phyloP scores from a whole-genome alignment of 495 filamentous ascomycete species.

The Neurospora sp. region DNA sequence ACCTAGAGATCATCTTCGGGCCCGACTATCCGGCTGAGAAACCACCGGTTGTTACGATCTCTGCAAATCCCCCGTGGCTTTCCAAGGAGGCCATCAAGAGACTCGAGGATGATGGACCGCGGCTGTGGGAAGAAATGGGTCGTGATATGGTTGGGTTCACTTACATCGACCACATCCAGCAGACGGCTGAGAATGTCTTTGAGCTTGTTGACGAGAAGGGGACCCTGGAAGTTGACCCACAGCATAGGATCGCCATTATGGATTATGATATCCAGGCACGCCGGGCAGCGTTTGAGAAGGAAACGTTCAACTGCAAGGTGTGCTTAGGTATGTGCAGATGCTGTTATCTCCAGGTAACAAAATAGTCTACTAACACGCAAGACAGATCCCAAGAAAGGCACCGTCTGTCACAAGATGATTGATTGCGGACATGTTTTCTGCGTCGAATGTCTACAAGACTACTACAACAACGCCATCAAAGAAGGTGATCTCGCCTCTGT shows the following conservation, averaged over 20 bases:
- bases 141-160: conserved; percentile 66
- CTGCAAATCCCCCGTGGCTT: conserved; percentile 61
- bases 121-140: conserved; percentile 77
- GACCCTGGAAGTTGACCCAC: conserved; percentile 41
- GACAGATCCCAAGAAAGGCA: conserved; percentile 83
- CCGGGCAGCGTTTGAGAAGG: conserved; percentile 63
- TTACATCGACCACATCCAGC: conserved; percentile 81
- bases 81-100: conserved; percentile 43
- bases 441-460: conserved; percentile 70
- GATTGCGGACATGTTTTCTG: conserved; percentile 91
- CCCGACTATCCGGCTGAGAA: conserved; percentile 60
- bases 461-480: conserved; percentile 76
- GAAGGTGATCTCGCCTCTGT: conserved; percentile 74
- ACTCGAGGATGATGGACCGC: conserved; percentile 49
- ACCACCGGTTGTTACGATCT: conserved; percentile 58
- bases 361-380: conserved; percentile 12
- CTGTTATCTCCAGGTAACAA: neutral
- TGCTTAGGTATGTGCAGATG: conserved; percentile 49
- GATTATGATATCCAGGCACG: conserved; percentile 69
- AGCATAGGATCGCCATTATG: conserved; percentile 62
- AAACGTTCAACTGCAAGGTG: conserved; percentile 82
- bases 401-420: conserved; percentile 63
- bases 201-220: conserved; percentile 48
- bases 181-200: conserved; percentile 67
- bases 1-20: conserved; percentile 59